Conservation (phyloP, 305 asterid species). For the Fraxinus paxiana region DNA sequence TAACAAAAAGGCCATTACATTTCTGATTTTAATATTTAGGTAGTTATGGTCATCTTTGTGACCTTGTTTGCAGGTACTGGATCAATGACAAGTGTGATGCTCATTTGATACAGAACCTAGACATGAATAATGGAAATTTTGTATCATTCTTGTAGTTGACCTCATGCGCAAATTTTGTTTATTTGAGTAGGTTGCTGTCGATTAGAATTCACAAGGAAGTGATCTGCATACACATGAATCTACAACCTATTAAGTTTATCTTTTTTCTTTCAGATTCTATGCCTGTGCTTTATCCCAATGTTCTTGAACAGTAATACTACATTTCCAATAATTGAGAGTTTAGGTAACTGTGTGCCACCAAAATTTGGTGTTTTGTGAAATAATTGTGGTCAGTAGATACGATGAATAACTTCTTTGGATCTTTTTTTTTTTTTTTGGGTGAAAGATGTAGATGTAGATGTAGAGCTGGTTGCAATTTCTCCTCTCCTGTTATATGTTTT, state of each 20-base stretch:
- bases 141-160: not conserved
- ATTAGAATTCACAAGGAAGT: not conserved
- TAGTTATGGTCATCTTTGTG: slow-evolving; percentile 2
- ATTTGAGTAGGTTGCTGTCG: not conserved
- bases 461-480: not conserved
- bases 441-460: not conserved
- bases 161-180: not conserved
- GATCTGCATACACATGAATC: not conserved
- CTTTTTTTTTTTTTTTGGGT: not conserved
- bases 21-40: not conserved
- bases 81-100: not conserved
- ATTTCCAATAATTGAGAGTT: not conserved
- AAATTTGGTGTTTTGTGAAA: not conserved
- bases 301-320: not conserved
- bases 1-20: not conserved
- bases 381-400: not conserved
- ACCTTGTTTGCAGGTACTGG: slow-evolving; percentile 1
- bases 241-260: not conserved
- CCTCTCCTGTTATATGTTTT: not conserved
- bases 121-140: not conserved
- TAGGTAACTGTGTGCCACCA: not conserved
- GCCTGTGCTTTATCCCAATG: not conserved
- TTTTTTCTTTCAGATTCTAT: not conserved
- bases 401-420: not conserved
- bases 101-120: not conserved